phyloP scores from a whole-genome alignment of 2,329 filamentous ascomycete species.

The Aureobasidium melanogenum region DNA sequence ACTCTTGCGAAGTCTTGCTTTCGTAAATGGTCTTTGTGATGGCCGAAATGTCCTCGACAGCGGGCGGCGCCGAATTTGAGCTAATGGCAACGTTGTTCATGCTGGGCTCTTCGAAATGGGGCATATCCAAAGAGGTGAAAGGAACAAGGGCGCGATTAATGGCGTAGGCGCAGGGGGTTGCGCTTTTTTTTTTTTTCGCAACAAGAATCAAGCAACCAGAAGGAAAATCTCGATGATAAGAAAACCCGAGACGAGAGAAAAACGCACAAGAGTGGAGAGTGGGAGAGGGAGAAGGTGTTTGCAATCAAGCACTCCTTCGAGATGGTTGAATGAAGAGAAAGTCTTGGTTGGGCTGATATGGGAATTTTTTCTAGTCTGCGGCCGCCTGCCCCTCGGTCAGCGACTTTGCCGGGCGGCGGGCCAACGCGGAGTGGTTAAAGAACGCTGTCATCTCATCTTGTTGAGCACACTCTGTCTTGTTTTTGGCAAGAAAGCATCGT shows the following conservation, averaged over 20 bases:
- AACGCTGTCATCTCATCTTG: neutral
- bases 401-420: neutral
- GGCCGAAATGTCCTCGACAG: slow-evolving; percentile 36
- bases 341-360: slow-evolving; percentile 1
- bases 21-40: slow-evolving; percentile 37
- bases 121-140: neutral
- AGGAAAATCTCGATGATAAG: neutral
- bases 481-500: too few relatives aligned
- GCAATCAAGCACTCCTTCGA: slow-evolving; percentile 6
- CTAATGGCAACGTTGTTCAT: slow-evolving; percentile 36
- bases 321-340: slow-evolving; percentile 2
- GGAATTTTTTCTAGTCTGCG: neutral
- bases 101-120: slow-evolving; percentile 36
- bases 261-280: slow-evolving; percentile 22
- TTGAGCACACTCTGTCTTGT: neutral
- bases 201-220: neutral
- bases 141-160: neutral
- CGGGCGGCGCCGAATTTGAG: slow-evolving; percentile 36
- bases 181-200: neutral
- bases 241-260: neutral
- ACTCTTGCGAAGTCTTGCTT: slow-evolving; percentile 45
- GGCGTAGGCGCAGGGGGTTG: neutral
- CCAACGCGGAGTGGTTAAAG: neutral
- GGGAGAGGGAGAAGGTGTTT: slow-evolving; percentile 17
- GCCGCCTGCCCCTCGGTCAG: neutral